Base-by-base conservation (phyloP, 495 filamentous ascomycete genomes). In the Daldinia grandis region DNA sequence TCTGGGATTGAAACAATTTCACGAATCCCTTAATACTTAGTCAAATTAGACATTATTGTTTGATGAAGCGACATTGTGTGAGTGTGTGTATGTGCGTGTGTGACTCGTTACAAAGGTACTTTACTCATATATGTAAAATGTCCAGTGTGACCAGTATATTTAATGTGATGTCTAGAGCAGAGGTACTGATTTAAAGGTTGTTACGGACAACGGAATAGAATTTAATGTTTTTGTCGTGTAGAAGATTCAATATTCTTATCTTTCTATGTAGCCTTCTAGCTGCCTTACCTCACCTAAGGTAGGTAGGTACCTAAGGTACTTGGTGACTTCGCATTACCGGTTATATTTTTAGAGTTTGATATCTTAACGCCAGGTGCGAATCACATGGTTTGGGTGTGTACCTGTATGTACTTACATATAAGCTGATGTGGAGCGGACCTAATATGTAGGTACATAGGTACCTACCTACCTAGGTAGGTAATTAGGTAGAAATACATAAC, bases 21-120 rank as follows among this genome's bases (percentile, higher is more conserved):
- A 38, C 38, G 35, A 30, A 57, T n/a, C 50, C 56, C 47, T 56
- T 72, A 72, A 72, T 72, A 72, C 55, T 30, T 65, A 72, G 68
- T 72, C 42, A 50, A 71, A 71, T 71, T 71, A 71, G 58, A 71
- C 68, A 71, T 66, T 31, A 71, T 58, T 27, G 68, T 71, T 61
- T 58, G 68, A 71, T 71, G 56, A 71, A 66, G 62, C 68, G 58
- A 71, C 42, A 27, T 40, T 56, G 50, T 71, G 62, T 24, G 6
- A 35, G 17, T 55, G 9, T 65, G n/a, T n/a, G n/a, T n/a, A n/a
- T n/a, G n/a, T 42, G 17, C 31, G 27, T 42, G 49, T 31, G 54
- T 58, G 42, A 59, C 40, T 58, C 49, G 21, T 53, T 35, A 15
- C 21, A 17, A 19, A 33, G 24, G 37, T 38, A 38, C 14, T 14